A percentile compares a stretch with the other conserved stretches of the same genome.
Evolutionary conservation across 176 grass and related monocot genomes (phyloP).

Genomic region (Hsuehochloa calcarea): DNA sequence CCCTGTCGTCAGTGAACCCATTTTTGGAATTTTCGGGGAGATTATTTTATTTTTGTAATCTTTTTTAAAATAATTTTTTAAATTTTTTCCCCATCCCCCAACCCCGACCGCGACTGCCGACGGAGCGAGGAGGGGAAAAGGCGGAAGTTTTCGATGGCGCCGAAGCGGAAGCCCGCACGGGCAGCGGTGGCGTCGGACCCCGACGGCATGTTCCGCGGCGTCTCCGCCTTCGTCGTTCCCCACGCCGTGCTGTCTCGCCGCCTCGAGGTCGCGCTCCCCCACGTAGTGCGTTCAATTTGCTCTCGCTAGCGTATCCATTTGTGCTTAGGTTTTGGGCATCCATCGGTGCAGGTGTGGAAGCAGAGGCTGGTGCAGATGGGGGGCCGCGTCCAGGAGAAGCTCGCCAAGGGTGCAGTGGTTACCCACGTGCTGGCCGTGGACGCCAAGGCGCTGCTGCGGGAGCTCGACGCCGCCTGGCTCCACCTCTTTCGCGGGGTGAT

Average conservation of each 20-base stretch:
- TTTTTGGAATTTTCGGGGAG: no score
- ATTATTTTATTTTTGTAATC: no score
- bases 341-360: constrained; percentile 69
- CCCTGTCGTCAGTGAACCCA: no score
- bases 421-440: constrained; percentile 71
- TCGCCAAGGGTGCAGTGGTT: constrained; percentile 47
- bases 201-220: constrained; percentile 72
- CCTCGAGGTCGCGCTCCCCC: constrained; percentile 49
- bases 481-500: constrained; percentile 63
- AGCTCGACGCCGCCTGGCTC: constrained; percentile 52
- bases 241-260: constrained; percentile 60
- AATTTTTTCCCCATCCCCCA: no score
- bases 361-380: constrained; percentile 86
- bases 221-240: constrained; percentile 66
- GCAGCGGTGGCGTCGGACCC: constrained; percentile 29
- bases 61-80: no score
- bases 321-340: neutral
- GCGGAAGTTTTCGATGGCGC: constrained; percentile 42
- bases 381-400: constrained; percentile 43
- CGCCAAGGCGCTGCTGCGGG: constrained; percentile 52
- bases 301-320: neutral
- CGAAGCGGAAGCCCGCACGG: constrained; percentile 36
- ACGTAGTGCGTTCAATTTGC: neutral
- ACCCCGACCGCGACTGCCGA: neutral
- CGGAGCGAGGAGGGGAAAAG: neutral